These are phyloP conservation scores for Pilobolus umbonatus DNA, from an alignment of 192 early-diverging fungal species.

Conservation along the genomic window DNA sequence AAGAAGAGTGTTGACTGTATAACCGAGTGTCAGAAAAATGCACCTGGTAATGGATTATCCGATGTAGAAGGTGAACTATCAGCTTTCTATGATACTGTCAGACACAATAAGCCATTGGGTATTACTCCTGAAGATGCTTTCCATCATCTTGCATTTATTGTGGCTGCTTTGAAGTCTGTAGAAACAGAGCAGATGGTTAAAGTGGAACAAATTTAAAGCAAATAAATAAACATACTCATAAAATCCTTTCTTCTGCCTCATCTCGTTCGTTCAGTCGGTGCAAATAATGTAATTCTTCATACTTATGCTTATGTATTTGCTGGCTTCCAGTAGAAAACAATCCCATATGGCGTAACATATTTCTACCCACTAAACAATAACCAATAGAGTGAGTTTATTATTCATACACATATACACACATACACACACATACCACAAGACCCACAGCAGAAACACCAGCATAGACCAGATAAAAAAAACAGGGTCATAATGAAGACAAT, in stretches of 20 bases:
- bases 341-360: slow-evolving; percentile 7
- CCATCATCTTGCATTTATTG: slow-evolving; percentile 36
- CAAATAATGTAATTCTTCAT: slow-evolving; percentile 12
- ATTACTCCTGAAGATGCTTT: slow-evolving; percentile 24
- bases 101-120: slow-evolving; percentile 9
- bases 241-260: background rate
- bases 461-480: slow-evolving; percentile 16
- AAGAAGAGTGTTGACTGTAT: slow-evolving; percentile 4
- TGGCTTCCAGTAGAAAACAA: background rate
- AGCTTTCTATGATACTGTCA: slow-evolving; percentile 23
- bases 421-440: slow-evolving; percentile 19
- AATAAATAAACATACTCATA: background rate
- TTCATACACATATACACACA: background rate
- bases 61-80: slow-evolving; percentile 35
- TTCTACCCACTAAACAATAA: slow-evolving; percentile 11
- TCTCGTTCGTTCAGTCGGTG: background rate
- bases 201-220: background rate
- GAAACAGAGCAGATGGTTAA: slow-evolving; percentile 14
- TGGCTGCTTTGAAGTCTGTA: slow-evolving; percentile 28
- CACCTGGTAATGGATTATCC: slow-evolving; percentile 7
- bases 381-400: background rate
- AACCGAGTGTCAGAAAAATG: background rate
- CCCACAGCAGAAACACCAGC: slow-evolving; percentile 30
- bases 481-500: background rate
- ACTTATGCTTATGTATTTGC: background rate